Conservation (phyloP, 2,329 filamentous ascomycete genomes). For the Venturia nashicola region DNA sequence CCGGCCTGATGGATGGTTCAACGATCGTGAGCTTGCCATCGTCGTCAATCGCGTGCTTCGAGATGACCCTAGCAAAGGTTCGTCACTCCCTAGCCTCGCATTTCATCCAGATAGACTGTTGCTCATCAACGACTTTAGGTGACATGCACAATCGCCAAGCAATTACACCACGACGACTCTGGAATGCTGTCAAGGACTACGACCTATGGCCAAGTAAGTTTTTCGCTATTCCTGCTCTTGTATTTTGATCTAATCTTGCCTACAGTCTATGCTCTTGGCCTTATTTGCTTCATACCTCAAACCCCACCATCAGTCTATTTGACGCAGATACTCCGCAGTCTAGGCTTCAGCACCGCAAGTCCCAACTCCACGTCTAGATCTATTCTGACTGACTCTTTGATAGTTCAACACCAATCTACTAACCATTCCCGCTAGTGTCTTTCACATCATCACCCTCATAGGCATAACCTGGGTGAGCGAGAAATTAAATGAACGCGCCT, state of each 20-base stretch:
- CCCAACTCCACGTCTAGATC: background rate
- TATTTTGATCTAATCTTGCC: conserved; percentile 43
- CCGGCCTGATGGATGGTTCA: conserved; percentile 22
- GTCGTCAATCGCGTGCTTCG: conserved; percentile 17
- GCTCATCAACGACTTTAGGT: background rate
- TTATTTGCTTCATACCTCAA: conserved; percentile 16
- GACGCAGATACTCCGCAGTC: conserved; percentile 14
- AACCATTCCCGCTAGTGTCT: conserved; percentile 12
- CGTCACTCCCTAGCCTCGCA: background rate
- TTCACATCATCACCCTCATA: conserved; percentile 14
- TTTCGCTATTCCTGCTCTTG: conserved; percentile 22
- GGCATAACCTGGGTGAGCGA: conserved; percentile 33
- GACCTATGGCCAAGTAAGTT: conserved; percentile 15
- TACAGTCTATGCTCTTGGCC: conserved; percentile 22
- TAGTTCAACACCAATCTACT: conserved; percentile 15
- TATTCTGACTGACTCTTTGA: background rate
- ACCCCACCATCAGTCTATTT: conserved; percentile 16
- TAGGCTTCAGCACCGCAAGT: conserved; percentile 16
- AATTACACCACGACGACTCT: conserved; percentile 15
- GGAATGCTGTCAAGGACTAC: conserved; percentile 15
- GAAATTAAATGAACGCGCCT: conserved; percentile 31
- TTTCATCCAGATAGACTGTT: background rate
- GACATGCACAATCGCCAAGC: conserved; percentile 19
- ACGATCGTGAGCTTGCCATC: conserved; percentile 15
- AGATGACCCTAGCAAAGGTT: conserved; percentile 16